These are phyloP conservation scores for Suillus fuscotomentosus DNA, from an alignment of 768 basidiomycete genomes.

Conservation along the genomic window DNA sequence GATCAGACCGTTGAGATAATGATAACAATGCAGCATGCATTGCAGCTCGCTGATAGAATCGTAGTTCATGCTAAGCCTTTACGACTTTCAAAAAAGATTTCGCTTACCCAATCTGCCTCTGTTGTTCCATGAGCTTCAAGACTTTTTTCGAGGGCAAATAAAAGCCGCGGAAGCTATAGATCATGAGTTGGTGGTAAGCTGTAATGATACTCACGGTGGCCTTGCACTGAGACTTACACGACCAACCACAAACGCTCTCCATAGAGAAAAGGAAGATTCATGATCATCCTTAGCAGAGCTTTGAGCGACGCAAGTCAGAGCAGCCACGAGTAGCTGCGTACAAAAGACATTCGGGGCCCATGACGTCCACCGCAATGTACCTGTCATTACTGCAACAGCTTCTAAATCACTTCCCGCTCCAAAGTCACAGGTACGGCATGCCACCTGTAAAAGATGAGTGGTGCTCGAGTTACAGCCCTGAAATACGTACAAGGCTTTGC, in stretches of 20 bases:
- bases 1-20: slow-evolving; percentile 49
- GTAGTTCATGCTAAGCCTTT: background rate
- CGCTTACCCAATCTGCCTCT: slow-evolving; percentile 59
- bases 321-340: slow-evolving; percentile 63
- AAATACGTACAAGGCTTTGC: slow-evolving; percentile 53
- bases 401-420: slow-evolving; percentile 59
- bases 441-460: slow-evolving; percentile 41
- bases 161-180: slow-evolving; percentile 57
- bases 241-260: slow-evolving; percentile 72
- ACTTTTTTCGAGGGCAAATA: slow-evolving; percentile 53
- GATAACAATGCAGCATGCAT: slow-evolving; percentile 51
- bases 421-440: slow-evolving; percentile 55
- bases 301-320: slow-evolving; percentile 62
- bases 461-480: background rate
- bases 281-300: slow-evolving; percentile 32
- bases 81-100: background rate
- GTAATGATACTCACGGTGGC: background rate
- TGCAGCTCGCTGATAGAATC: slow-evolving; percentile 32
- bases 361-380: slow-evolving; percentile 58
- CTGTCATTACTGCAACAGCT: slow-evolving; percentile 53
- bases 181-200: slow-evolving; percentile 5
- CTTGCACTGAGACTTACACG: slow-evolving; percentile 46
- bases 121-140: slow-evolving; percentile 47
- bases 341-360: slow-evolving; percentile 66
- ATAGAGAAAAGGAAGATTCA: slow-evolving; percentile 42